Base-by-base conservation (phyloP, 2,329 filamentous ascomycete genomes). In the Zasmidium angulare region DNA sequence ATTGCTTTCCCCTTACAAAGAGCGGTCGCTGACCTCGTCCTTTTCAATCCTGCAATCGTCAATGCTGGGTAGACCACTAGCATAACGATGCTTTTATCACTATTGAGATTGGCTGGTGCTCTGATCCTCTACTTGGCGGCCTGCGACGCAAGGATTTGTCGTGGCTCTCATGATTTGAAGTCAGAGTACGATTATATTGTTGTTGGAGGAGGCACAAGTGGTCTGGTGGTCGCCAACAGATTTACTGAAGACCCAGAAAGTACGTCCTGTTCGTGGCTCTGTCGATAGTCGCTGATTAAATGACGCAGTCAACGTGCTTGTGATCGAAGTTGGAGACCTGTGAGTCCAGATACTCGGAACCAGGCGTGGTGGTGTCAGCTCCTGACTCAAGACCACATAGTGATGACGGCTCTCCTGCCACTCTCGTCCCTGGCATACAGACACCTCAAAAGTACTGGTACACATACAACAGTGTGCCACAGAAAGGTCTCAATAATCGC, bases 181-280 rank as follows among this genome's bases (percentile, higher is more conserved):
- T 49, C 57, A 9, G 40, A 40, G 3, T 62, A 58, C 22, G 59
- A 64, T 43, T 63, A 59, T 46, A 57, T 66, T 49, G 53, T 66
- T 50, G 61, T 62, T 2, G 64, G 64, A 21, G 64, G 64, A 20
- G 63, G 64, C 21, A 66, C 66, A 4, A 64, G 58, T 17, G 66
- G 66, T 2, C 54, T 68, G 4, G 56, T 62, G 1, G 46, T 69
- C n/a, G 68, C 68, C 2, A 47, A 47, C 20, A 55, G 66, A 2
- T 56, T 69, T 11, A 53, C 66, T 3, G 63, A 60, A 22, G 31
- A 53, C 9, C 7, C 20, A 17, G 17, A 46, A 1, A n/a, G 51
- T 24, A 26, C 2, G 31, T 23, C 22, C 6, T 19, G 4, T 36
- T 46, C 9, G 20, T 4, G 14, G 10, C 17, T 19, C 14, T 17